Evolutionary conservation across 2,329 filamentous ascomycete genomes (phyloP).

Genomic region (Cladophialophora psammophila): DNA sequence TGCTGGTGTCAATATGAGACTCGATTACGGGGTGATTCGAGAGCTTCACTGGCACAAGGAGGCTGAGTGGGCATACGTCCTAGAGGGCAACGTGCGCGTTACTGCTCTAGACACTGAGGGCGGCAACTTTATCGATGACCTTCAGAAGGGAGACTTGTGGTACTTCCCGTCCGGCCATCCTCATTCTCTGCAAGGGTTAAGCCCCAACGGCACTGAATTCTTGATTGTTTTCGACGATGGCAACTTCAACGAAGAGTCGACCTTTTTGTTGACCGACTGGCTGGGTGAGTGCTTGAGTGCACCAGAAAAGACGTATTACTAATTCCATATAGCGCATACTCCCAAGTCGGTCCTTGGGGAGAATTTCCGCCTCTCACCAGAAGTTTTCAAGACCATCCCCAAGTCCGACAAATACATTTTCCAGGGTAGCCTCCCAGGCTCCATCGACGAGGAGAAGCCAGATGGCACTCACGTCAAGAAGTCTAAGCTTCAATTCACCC

Average conservation of each 20-base stretch:
- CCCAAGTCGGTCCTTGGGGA: slow-evolving; percentile 75
- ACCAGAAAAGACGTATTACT: neutral
- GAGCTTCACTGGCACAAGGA: slow-evolving; percentile 85
- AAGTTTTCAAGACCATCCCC: slow-evolving; percentile 74
- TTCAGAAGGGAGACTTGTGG: slow-evolving; percentile 79
- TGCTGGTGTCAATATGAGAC: slow-evolving; percentile 79
- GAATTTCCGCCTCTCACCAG: slow-evolving; percentile 76
- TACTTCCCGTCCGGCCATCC: slow-evolving; percentile 81
- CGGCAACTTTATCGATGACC: slow-evolving; percentile 77
- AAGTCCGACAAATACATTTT: slow-evolving; percentile 77
- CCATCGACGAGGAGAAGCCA: slow-evolving; percentile 71
- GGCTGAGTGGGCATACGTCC: slow-evolving; percentile 78
- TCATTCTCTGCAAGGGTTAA: slow-evolving; percentile 76
- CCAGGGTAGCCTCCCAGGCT: slow-evolving; percentile 69
- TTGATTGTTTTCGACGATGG: slow-evolving; percentile 69
- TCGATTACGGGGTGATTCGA: slow-evolving; percentile 74
- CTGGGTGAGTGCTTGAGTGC: slow-evolving; percentile 57
- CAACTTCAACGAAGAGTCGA: slow-evolving; percentile 69
- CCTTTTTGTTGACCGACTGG: slow-evolving; percentile 74
- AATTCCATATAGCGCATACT: slow-evolving; percentile 63
- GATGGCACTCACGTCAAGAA: slow-evolving; percentile 67
- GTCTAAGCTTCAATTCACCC: slow-evolving; percentile 73
- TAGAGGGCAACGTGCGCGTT: slow-evolving; percentile 73
- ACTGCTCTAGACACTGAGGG: slow-evolving; percentile 78
- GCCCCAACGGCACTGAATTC: slow-evolving; percentile 69